These are phyloP conservation scores for Paecilomyces variotii DNA, from an alignment of 2,329 filamentous ascomycete species.

Conservation along the genomic window DNA sequence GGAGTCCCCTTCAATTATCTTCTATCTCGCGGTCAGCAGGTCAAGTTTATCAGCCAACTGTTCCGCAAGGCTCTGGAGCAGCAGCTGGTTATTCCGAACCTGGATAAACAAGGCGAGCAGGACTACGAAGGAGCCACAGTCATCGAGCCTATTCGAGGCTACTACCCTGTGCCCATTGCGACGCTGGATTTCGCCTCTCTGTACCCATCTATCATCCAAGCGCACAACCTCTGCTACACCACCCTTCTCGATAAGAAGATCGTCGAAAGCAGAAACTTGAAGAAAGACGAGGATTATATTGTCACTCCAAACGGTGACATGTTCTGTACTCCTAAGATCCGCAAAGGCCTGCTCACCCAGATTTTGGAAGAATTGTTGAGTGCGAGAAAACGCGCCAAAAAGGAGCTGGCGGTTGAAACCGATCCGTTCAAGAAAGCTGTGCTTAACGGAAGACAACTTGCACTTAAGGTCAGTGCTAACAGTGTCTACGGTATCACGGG, in stretches of 20 bases:
- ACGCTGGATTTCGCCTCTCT: conserved; percentile 98
- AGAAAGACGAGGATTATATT: conserved; percentile 92
- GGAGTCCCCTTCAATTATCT: conserved; percentile 96
- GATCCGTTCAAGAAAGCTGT: conserved; percentile 98
- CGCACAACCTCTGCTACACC: conserved; percentile 96
- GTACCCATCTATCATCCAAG: conserved; percentile 98
- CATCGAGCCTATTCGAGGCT: conserved; percentile 88
- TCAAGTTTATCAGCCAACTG: conserved; percentile 95
- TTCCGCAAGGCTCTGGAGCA: conserved; percentile 93
- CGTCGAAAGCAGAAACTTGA: conserved; percentile 66
- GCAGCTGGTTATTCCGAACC: conserved; percentile 86
- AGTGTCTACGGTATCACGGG: conserved; percentile 96
- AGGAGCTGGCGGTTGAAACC: conserved; percentile 76
- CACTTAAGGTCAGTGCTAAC: conserved; percentile 94
- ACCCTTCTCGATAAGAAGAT: conserved; percentile 74
- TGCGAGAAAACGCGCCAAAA: conserved; percentile 93
- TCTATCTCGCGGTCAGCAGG: conserved; percentile 84
- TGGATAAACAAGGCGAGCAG: conserved; percentile 66
- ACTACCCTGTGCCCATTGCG: conserved; percentile 90
- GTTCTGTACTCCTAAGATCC: conserved; percentile 79
- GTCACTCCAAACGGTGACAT: conserved; percentile 89
- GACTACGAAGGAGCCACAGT: conserved; percentile 98
- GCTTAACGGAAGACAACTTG: conserved; percentile 91
- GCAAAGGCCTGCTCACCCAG: conserved; percentile 86
- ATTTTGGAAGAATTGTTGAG: conserved; percentile 88